Evolutionary conservation across 495 filamentous ascomycete species (phyloP), one percentile per base, ranked within the genome.

Genomic region (Lichina pygmaea): DNA sequence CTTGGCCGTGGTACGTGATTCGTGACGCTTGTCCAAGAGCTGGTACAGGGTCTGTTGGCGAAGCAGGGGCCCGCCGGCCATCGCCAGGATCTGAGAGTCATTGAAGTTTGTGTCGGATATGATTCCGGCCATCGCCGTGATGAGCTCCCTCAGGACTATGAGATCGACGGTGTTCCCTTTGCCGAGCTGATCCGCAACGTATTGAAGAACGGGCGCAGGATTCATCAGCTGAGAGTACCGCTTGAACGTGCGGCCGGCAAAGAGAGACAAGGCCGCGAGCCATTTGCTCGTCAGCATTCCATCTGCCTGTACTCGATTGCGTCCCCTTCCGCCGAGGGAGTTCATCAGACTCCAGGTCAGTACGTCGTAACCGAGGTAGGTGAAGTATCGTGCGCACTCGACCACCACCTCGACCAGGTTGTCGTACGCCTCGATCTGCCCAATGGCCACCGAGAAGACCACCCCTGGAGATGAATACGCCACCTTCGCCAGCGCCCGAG

Each of bases 391-490:
- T 33, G 79, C 83, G 53, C 83, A 93, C 55, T 93, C 82, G 32
- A 94, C 83, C 44, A 99, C 78, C 8, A 78, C 78, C 47, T 93
- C 82, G 47, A 86, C 86, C 34, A 95, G 68, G 54, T 94, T 94
- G 54, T 78, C 78, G 57, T 95, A 94, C 0, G 75, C 70, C 58
- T 94, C 84, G 41, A 93, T 84, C 53, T 93, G 84, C 33, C 66
- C 70, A 46, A 95, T 69, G 9, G 84, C 80, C 39, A 86, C 74
- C 51, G 73, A 74, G 62, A 93, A 91, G 30, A 99, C 83, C 41
- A 89, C 67, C n/a, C 84, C 85, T 4, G 91, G 91, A 11, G 77
- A 84, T 7, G 81, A 72, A 49, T 78, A 78, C 7, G 86, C 80
- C 8, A 83, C 76, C 60, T 93, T 93, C 3, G 86, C 84, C 38